A percentile compares a stretch with the other conserved stretches of the same genome.
Conservation (phyloP, 106 monocot genomes). For the Triglochin maritima region DNA sequence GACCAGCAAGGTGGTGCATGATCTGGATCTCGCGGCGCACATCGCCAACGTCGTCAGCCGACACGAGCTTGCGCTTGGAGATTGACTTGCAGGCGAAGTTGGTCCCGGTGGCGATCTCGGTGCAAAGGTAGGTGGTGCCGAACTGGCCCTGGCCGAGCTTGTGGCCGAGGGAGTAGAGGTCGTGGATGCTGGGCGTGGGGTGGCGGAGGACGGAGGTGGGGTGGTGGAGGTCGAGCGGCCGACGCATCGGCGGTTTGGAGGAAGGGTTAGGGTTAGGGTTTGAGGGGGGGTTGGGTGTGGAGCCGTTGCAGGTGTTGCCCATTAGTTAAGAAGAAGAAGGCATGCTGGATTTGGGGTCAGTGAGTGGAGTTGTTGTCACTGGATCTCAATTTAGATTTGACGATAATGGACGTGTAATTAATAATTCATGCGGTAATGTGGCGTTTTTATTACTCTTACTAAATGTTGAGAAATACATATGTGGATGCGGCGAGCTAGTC, state of each 20-base stretch:
- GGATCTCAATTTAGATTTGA: no score
- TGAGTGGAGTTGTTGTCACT: no score
- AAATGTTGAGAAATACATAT: no score
- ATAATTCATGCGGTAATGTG: no score
- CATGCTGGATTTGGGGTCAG: no score
- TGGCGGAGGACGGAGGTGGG: constrained; percentile 12
- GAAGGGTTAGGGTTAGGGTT: not conserved
- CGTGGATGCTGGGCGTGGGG: constrained; percentile 7
- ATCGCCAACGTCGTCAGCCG: constrained; percentile 14
- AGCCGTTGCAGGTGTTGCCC: constrained; percentile 63
- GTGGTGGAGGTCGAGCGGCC: not conserved
- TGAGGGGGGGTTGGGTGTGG: constrained; percentile 8
- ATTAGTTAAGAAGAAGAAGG: constrained; percentile 16
- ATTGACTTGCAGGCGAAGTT: constrained; percentile 29
- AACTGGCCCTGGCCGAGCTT: constrained; percentile 26
- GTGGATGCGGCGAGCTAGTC: no score
- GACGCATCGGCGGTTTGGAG: not conserved
- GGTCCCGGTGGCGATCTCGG: constrained; percentile 17
- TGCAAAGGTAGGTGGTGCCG: constrained; percentile 21
- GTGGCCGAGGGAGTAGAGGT: constrained; percentile 12
- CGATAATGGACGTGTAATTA: no score
- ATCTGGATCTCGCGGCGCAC: constrained; percentile 21
- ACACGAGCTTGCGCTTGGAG: constrained; percentile 18
- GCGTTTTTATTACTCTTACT: no score
- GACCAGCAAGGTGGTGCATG: constrained; percentile 22